Conservation (phyloP, 148 eudicot genomes). For the Chenopodium berlandieri region DNA sequence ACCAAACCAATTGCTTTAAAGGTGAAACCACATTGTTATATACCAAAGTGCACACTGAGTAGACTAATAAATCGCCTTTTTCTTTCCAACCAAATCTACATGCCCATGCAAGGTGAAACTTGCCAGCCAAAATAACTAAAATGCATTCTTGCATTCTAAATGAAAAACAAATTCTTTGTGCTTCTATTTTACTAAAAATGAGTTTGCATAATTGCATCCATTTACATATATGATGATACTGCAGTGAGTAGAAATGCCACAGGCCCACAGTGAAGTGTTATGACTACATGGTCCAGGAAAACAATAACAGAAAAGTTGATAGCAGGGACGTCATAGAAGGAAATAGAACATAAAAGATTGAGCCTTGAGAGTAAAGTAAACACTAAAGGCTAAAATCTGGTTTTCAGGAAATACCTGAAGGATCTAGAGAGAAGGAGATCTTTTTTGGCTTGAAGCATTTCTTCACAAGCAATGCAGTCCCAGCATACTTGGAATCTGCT, state of each 20-base stretch:
- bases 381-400: neutral
- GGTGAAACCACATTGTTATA: neutral
- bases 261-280: neutral
- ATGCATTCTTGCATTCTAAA: neutral
- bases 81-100: constrained; percentile 4
- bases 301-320: neutral
- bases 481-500: constrained; percentile 95
- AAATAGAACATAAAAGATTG: neutral
- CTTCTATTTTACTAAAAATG: neutral
- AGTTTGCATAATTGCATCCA: neutral
- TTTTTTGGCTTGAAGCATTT: constrained; percentile 72
- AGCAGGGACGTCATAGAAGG: neutral
- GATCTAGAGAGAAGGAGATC: constrained; percentile 76
- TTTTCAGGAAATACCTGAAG: constrained; percentile 47
- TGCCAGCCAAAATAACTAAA: neutral
- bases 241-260: neutral
- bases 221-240: neutral
- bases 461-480: constrained; percentile 88
- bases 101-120: neutral
- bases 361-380: neutral
- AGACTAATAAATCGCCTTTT: neutral
- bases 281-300: neutral
- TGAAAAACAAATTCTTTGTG: neutral
- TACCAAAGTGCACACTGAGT: neutral
- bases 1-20: neutral